phyloP scores from a whole-genome alignment of 2,329 filamentous ascomycete genomes.

The Trichoderma brevicompactum region DNA sequence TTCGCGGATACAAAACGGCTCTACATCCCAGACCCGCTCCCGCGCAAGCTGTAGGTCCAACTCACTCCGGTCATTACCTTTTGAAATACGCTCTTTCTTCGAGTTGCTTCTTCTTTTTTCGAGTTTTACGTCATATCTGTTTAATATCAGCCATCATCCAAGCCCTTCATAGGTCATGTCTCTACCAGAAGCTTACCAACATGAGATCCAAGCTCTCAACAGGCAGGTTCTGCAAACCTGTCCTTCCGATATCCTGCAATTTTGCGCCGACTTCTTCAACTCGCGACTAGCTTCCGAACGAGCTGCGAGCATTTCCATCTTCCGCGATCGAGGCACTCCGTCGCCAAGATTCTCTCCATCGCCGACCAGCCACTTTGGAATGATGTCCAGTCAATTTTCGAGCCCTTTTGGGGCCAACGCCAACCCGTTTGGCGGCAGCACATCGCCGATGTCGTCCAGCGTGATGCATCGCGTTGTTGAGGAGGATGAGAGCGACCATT shows the following conservation, averaged over 20 bases:
- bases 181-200: slow-evolving; percentile 60
- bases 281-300: slow-evolving; percentile 68
- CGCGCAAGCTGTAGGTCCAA: slow-evolving; percentile 29
- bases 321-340: slow-evolving; percentile 21
- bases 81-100: slow-evolving; percentile 22
- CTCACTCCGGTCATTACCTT: slow-evolving; percentile 27
- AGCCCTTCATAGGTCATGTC: slow-evolving; percentile 41
- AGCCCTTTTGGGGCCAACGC: slow-evolving; percentile 69
- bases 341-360: slow-evolving; percentile 21
- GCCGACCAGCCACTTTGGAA: slow-evolving; percentile 31
- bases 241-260: slow-evolving; percentile 68
- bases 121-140: slow-evolving; percentile 25
- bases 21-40: slow-evolving; percentile 25
- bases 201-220: slow-evolving; percentile 67
- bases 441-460: slow-evolving; percentile 44
- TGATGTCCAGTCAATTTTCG: slow-evolving; percentile 78
- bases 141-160: slow-evolving; percentile 15
- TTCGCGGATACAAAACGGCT: slow-evolving; percentile 30
- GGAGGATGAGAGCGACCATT: slow-evolving; percentile 75
- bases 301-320: slow-evolving; percentile 37
- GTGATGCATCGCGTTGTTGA: slow-evolving; percentile 67
- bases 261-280: slow-evolving; percentile 71
- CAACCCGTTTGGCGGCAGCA: slow-evolving; percentile 75
- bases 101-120: slow-evolving; percentile 26
- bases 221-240: slow-evolving; percentile 62